A percentile compares a stretch with the other conserved stretches of the same genome.
Evolutionary conservation across 176 grass and related monocot genomes (phyloP).

Genomic region (Pontederia paniculata): DNA sequence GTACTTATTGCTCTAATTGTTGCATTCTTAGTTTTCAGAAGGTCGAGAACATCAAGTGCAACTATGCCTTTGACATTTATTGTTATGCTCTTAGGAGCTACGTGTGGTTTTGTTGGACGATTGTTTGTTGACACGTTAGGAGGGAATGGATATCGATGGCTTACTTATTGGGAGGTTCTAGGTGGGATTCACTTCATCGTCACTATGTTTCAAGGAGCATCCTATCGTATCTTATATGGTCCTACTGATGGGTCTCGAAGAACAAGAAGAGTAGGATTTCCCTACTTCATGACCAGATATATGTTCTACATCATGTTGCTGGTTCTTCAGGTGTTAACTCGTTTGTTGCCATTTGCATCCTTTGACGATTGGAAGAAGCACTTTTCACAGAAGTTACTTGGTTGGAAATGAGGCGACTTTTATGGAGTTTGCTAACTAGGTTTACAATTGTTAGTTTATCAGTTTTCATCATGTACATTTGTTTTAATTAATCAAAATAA

Average conservation of each 20-base stretch:
- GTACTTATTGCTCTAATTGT: no score
- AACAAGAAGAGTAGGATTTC: slow-evolving; percentile 20
- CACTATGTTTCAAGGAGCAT: slow-evolving; percentile 53
- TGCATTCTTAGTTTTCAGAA: no score
- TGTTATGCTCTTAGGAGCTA: slow-evolving; percentile 56
- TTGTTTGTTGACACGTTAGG: slow-evolving; percentile 63
- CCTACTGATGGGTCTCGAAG: slow-evolving; percentile 29
- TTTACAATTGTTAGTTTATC: no score
- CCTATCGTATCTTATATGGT: slow-evolving; percentile 55
- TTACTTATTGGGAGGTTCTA: slow-evolving; percentile 63
- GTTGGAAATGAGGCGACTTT: background rate
- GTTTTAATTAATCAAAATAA: no score
- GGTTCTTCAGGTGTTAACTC: slow-evolving; percentile 46
- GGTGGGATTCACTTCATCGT: slow-evolving; percentile 62
- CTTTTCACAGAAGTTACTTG: slow-evolving; percentile 23
- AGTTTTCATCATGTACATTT: no score
- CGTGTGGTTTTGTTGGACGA: slow-evolving; percentile 65
- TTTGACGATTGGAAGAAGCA: slow-evolving; percentile 45
- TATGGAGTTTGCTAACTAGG: background rate
- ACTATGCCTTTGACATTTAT: no score
- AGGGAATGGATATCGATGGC: slow-evolving; percentile 58
- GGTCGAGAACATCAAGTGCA: no score
- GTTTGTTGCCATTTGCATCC: slow-evolving; percentile 78
- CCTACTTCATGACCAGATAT: slow-evolving; percentile 52
- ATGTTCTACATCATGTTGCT: slow-evolving; percentile 50